Evolutionary conservation across 257 asterid species (phyloP), one percentile per base, ranked within the genome.

Genomic region (Phtheirospermum japonicum): DNA sequence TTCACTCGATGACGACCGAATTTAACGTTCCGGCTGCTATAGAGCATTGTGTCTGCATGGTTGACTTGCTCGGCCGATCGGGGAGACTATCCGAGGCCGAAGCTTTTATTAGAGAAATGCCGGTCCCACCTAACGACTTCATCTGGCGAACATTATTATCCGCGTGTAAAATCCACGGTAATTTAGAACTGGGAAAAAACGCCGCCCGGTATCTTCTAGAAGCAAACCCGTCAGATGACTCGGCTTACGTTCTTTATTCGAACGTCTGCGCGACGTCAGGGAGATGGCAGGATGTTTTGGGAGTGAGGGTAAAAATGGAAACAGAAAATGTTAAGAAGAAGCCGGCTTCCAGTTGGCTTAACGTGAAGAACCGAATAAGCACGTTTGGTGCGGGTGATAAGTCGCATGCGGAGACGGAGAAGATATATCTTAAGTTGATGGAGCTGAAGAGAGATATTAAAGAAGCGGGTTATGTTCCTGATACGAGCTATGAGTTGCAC

Each of bases 301-400:
- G 36, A 4, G 33, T 53, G 59, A 53, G 59, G 36, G 36, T 23
- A 20, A 20, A 23, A 28, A 53, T 53, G 34, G 36, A 12, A 53
- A 28, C 7, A 7, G 36, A 20, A 28, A 28, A 28, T 26, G 59
- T 53, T n/a, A 11, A 33, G 37, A 53, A 53, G 16, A 28, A 20
- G 14, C 59, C 59, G 34, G 62, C 42, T 34, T 45, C 23, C 32
- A 63, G 59, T 11, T 68, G 61, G 4, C 14, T 49, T 16, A 40
- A 23, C 42, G 62, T 50, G 36, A 9, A 48, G 53, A 53, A 28
- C 1, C 9, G 16, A 45, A 19, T 53, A 28, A 23, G 36, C 36
- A 28, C 36, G 14, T 53, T 53, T 0, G 33, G 17, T 7, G 59
- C 59, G 11, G 59, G 36, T 8, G 59, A 53, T 28, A 28, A 28